Percentiles rank a stretch among this genome's conserved stretches.
These are phyloP conservation scores for Vanderwaltozyma verrucispora DNA, from an alignment of 805 yeast genomes.

Conservation along the genomic window DNA sequence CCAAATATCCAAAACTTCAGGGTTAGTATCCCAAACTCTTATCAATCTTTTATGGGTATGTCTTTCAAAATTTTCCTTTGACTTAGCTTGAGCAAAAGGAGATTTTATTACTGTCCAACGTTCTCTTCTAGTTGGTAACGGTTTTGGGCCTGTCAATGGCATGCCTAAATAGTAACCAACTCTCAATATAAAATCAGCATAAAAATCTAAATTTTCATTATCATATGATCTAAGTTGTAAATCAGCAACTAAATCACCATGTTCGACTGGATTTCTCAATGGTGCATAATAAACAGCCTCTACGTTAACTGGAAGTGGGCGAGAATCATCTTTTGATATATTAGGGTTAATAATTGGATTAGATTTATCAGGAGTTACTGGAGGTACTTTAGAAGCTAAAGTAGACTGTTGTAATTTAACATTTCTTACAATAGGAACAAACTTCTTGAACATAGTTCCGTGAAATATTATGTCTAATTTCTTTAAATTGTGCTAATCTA, in stretches of 20 bases:
- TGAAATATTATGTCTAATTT: no score
- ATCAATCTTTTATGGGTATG: conserved; percentile 67
- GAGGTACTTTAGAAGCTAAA: background rate
- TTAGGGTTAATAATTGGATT: background rate
- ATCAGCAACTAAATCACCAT: conserved; percentile 73
- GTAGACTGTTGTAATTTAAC: background rate
- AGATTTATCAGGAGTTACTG: background rate
- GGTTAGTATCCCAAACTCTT: conserved; percentile 72
- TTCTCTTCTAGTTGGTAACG: conserved; percentile 60
- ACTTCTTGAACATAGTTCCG: no score
- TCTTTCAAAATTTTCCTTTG: conserved; percentile 91
- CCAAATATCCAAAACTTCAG: conserved; percentile 76
- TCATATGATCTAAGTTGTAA: conserved; percentile 64
- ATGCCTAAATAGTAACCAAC: conserved; percentile 85
- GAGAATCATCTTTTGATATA: background rate
- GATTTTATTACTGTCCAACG: conserved; percentile 90
- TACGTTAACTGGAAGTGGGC: conserved; percentile 75
- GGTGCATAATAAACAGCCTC: conserved; percentile 79
- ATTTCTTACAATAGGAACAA: background rate
- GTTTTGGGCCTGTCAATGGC: conserved; percentile 69
- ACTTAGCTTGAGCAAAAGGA: conserved; percentile 89
- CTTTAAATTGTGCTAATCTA: no score
- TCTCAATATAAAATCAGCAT: conserved; percentile 77
- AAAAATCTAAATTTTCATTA: conserved; percentile 58
- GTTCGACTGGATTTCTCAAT: conserved; percentile 49